Percentiles rank a stretch among this genome's conserved stretches.
Conservation (phyloP, 305 asterid species). For the Solanum aculeatissimum region DNA sequence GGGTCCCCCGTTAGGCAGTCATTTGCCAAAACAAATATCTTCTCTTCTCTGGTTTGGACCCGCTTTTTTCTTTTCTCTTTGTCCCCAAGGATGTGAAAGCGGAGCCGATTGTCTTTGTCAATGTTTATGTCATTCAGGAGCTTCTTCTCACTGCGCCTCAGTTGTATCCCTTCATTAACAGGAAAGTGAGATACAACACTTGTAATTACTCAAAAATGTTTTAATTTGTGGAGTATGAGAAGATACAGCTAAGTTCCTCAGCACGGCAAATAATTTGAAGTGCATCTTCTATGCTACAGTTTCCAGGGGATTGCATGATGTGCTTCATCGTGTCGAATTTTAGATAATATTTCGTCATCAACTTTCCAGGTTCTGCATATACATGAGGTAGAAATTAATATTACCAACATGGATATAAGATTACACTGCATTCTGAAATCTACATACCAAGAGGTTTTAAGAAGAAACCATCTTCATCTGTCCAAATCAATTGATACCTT, state of each 20-base stretch:
- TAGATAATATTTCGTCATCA: constrained; percentile 98
- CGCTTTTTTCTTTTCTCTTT: constrained; percentile 84
- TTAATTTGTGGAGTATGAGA: constrained; percentile 3
- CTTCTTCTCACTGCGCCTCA: constrained; percentile 92
- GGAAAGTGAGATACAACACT: constrained; percentile 10
- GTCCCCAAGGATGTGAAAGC: constrained; percentile 80
- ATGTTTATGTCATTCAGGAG: constrained; percentile 75
- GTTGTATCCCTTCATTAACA: constrained; percentile 86
- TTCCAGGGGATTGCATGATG: constrained; percentile 68
- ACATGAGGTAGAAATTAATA: constrained; percentile 4
- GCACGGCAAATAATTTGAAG: constrained; percentile 76
- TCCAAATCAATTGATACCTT: constrained; percentile 81
- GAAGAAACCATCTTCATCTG: constrained; percentile 88
- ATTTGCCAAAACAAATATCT: constrained; percentile 81
- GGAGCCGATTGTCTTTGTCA: constrained; percentile 85
- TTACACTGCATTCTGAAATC: not conserved
- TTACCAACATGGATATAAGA: not conserved
- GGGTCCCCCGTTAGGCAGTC: constrained; percentile 98
- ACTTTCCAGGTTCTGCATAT: constrained; percentile 75
- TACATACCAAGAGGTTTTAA: constrained; percentile 78
- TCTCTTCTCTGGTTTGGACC: constrained; percentile 91
- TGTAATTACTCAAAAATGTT: constrained; percentile 3
- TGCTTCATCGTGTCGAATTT: constrained; percentile 96
- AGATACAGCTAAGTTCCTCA: constrained; percentile 81
- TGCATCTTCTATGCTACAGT: constrained; percentile 67